Base-by-base conservation (phyloP, 2,329 filamentous ascomycete genomes). In the Ambrosiella xylebori region DNA sequence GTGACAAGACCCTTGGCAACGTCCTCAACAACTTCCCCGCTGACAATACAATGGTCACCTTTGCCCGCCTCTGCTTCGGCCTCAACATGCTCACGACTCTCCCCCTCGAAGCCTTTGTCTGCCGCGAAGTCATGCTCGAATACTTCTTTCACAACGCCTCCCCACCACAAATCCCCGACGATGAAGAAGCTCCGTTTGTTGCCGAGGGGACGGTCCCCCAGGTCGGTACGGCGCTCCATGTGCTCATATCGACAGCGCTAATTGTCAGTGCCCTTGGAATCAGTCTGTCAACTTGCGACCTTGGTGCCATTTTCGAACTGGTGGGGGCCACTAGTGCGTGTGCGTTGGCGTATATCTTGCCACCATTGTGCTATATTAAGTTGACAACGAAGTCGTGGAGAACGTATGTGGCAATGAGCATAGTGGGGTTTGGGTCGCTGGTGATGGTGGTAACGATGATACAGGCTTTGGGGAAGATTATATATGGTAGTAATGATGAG, bases 31-130 rank as follows among this genome's bases (percentile, higher is more conserved):
- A 98, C 73, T 97, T 98, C 67, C 86, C 90, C 1, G 76, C 82
- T 17, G 82, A 94, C 71, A 97, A 95, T 70, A 77, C 84, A 64
- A 85, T 97, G 81, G 89, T 97, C 67, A 97, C 96, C 70, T 78
- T 98, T 60, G 93, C 93, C 19, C 85, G 93, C 57, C 78, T 98
- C 55, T 96, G 88, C 71, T 97, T 98, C 67, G 93, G 93, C 1
- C 79, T 98, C 63, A 98, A 98, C 76, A 98, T 98, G 93, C 81
- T 98, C 65, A 96, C 93, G 12, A 97, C 93, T 1, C 76, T 98
- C 40, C 93, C 93, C 0, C 83, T 98, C 61, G 93, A 98, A 74
- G 90, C 89, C 13, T 98, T 98, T 69, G 93, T 98, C 57, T 98
- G 93, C 71, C 82, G 93, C 66, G 93, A 96, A 71, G 90, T 96